Conservation (phyloP, 805 yeast genomes). For the Candida palmyrensis region DNA sequence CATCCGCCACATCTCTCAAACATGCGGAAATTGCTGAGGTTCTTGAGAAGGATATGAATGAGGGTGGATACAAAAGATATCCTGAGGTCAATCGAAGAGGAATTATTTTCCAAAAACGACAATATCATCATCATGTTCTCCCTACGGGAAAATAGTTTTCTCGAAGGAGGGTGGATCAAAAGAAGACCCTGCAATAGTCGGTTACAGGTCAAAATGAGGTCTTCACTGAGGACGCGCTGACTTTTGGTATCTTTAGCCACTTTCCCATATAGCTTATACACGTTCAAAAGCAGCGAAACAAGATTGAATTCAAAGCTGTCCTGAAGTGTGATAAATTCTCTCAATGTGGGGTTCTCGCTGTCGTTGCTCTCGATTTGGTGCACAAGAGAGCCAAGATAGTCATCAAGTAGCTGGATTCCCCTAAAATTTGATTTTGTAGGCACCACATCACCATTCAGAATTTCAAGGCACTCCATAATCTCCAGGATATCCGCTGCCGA, state of each 20-base stretch:
- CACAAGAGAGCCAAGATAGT: too few species aligned
- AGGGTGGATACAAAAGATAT: slow-evolving; percentile 46
- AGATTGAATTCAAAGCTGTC: slow-evolving; percentile 51
- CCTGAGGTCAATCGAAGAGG: slow-evolving; percentile 12
- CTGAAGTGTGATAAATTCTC: slow-evolving; percentile 41
- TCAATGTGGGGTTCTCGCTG: slow-evolving; percentile 10
- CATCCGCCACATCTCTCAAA: slow-evolving; percentile 60
- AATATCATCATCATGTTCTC: slow-evolving; percentile 34
- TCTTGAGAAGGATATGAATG: slow-evolving; percentile 53
- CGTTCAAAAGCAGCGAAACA: slow-evolving; percentile 26
- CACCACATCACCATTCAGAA: too few species aligned
- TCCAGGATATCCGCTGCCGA: too few species aligned
- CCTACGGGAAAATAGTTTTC: slow-evolving; percentile 42
- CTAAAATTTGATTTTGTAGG: too few species aligned
- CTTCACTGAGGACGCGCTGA: background rate
- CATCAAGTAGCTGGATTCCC: too few species aligned
- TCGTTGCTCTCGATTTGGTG: slow-evolving; percentile 5
- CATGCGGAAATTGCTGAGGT: slow-evolving; percentile 49
- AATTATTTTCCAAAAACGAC: slow-evolving; percentile 12
- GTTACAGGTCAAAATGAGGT: slow-evolving; percentile 20
- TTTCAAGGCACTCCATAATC: too few species aligned
- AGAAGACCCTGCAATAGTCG: slow-evolving; percentile 54
- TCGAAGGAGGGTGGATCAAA: slow-evolving; percentile 51
- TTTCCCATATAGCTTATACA: slow-evolving; percentile 8
- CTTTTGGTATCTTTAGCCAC: background rate